phyloP scores from a whole-genome alignment of 176 grass and related monocot genomes.

The Pontederia crassipes region DNA sequence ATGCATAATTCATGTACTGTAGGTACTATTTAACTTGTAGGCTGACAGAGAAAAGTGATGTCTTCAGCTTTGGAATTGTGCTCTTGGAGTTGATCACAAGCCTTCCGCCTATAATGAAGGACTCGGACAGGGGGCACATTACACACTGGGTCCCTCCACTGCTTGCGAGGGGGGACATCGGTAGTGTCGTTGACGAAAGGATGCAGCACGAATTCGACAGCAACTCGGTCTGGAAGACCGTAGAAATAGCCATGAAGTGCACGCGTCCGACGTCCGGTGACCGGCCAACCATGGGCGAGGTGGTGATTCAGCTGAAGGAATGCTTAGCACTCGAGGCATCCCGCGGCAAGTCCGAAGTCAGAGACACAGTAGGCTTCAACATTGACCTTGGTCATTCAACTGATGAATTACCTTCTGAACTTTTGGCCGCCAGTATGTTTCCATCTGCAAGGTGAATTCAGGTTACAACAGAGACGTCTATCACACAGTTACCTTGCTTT shows the following conservation, averaged over 20 bases:
- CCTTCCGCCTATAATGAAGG: background rate
- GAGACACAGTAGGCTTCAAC: background rate
- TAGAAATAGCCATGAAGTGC: slow-evolving; percentile 1
- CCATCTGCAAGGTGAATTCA: too few relatives aligned
- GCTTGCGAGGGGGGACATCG: background rate
- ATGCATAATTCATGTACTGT: background rate
- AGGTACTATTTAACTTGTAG: background rate
- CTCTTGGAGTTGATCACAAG: slow-evolving; percentile 9
- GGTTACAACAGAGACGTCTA: too few relatives aligned
- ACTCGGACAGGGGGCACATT: background rate
- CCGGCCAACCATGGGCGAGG: slow-evolving; percentile 4
- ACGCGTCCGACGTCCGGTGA: background rate
- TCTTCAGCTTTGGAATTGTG: background rate
- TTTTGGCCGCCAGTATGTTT: background rate
- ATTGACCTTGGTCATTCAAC: background rate
- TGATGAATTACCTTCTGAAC: too few relatives aligned
- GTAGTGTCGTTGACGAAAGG: background rate
- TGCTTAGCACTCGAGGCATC: slow-evolving; percentile 1
- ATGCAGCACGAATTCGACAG: background rate
- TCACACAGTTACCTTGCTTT: too few relatives aligned
- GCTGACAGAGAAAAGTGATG: slow-evolving; percentile 6
- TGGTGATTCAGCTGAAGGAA: slow-evolving; percentile 4
- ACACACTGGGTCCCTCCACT: background rate
- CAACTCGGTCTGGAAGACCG: background rate
- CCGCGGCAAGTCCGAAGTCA: background rate